phyloP scores from a whole-genome alignment of 345 rosid species.

The Abelmoschus esculentus region DNA sequence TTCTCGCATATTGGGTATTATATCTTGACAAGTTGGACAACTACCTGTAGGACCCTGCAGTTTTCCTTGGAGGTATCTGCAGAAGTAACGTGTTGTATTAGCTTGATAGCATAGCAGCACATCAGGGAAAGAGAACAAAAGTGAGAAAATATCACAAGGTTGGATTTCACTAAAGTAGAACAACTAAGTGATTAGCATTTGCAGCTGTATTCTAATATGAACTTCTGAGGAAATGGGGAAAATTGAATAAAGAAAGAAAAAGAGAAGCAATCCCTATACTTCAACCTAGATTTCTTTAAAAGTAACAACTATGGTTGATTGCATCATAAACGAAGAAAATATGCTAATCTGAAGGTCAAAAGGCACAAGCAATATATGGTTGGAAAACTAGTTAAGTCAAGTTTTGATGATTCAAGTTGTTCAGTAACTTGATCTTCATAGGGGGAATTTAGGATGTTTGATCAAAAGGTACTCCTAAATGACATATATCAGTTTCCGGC shows the following conservation, averaged over 20 bases:
- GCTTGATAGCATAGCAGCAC: background rate
- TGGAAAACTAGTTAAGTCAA: background rate
- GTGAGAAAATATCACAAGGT: background rate
- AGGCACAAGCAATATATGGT: background rate
- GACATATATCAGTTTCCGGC: background rate
- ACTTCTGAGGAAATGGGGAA: background rate
- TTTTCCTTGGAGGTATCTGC: constrained; percentile 99
- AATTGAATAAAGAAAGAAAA: background rate
- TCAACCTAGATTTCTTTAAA: background rate
- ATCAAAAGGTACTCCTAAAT: background rate
- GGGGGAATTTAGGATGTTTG: background rate
- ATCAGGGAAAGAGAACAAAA: background rate
- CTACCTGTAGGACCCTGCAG: constrained; percentile 96
- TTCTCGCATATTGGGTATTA: background rate
- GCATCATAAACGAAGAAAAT: background rate
- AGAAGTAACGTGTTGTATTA: constrained; percentile 27
- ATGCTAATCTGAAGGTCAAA: background rate
- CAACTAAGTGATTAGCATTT: background rate
- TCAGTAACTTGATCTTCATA: background rate
- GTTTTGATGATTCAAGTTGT: background rate
- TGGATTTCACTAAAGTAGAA: background rate
- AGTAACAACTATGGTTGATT: background rate
- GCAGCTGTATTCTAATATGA: background rate
- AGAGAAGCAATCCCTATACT: background rate
- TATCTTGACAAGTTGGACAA: constrained; percentile 11